Conservation (phyloP, 768 basidiomycete species). For the Atractiella rhizophila region DNA sequence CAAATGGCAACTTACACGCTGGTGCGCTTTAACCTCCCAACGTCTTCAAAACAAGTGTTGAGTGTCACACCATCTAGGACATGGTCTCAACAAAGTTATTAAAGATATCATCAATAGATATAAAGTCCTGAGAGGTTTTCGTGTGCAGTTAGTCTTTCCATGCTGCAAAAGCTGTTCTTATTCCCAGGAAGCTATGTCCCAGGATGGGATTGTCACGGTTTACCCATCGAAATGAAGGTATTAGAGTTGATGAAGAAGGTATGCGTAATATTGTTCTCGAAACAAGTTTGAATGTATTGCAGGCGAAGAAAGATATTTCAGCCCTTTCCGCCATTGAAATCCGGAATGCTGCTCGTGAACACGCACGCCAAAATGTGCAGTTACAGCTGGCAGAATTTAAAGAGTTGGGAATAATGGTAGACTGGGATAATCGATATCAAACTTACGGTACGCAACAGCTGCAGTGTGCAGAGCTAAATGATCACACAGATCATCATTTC, state of each 20-base stretch:
- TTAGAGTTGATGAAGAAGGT: too few species aligned
- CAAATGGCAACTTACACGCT: constrained; percentile 86
- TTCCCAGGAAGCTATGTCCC: constrained; percentile 48
- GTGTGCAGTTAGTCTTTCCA: constrained; percentile 43
- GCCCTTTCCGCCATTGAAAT: constrained; percentile 36
- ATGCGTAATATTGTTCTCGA: too few species aligned
- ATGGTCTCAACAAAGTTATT: constrained; percentile 81
- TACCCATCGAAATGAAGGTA: constrained; percentile 89
- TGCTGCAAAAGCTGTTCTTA: neutral
- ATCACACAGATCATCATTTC: constrained; percentile 46
- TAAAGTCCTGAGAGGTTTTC: constrained; percentile 46
- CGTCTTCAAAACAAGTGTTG: neutral
- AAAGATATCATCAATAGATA: constrained; percentile 90
- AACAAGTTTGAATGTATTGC: too few species aligned
- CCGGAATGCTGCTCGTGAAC: constrained; percentile 41
- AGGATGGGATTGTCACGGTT: constrained; percentile 95
- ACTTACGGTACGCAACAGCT: constrained; percentile 40
- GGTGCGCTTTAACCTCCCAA: constrained; percentile 28
- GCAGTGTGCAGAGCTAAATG: neutral
- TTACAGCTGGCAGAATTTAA: constrained; percentile 56
- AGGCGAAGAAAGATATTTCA: constrained; percentile 30
- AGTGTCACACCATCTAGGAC: constrained; percentile 30
- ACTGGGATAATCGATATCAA: constrained; percentile 57
- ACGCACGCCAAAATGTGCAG: constrained; percentile 46
- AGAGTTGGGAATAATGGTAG: constrained; percentile 69